Percentiles rank a stretch among this genome's conserved stretches.
Evolutionary conservation across 2,329 filamentous ascomycete species (phyloP).

Genomic region (Fonsecaea pedrosoi): DNA sequence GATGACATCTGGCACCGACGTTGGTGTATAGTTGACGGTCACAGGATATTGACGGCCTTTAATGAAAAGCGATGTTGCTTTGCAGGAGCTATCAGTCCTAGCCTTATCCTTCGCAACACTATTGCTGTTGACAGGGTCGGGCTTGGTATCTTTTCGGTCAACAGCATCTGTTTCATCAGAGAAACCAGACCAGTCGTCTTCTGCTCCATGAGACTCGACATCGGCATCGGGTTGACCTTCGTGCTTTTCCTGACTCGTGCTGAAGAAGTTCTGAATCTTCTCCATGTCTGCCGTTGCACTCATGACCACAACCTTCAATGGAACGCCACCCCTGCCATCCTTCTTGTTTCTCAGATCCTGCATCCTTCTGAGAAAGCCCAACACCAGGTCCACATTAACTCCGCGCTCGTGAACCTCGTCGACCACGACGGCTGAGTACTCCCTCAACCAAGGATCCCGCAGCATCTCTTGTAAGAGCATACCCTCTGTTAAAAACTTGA

Average conservation of each 20-base stretch:
- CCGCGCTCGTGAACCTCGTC: conserved; percentile 98
- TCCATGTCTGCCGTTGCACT: conserved; percentile 93
- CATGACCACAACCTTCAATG: conserved; percentile 92
- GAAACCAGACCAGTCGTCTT: conserved; percentile 23
- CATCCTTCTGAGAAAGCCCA: conserved; percentile 86
- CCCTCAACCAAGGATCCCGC: conserved; percentile 77
- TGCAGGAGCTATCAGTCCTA: conserved; percentile 22
- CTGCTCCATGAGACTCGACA: conserved; percentile 20
- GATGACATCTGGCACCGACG: conserved; percentile 79
- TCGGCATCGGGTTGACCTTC: neutral
- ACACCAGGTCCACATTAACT: conserved; percentile 87
- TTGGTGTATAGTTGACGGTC: conserved; percentile 73
- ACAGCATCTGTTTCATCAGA: conserved; percentile 1
- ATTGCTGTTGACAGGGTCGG: neutral
- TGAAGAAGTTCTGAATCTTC: conserved; percentile 77
- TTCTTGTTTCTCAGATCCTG: conserved; percentile 51
- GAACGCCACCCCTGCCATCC: conserved; percentile 69
- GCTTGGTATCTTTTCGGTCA: neutral
- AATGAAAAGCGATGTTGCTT: conserved; percentile 66
- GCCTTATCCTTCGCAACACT: neutral
- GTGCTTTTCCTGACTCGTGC: conserved; percentile 25
- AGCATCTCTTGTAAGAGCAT: conserved; percentile 95
- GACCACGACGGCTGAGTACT: conserved; percentile 89
- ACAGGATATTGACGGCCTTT: conserved; percentile 89
- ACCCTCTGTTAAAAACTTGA: conserved; percentile 96